Evolutionary conservation across 2,329 filamentous ascomycete genomes (phyloP).

Genomic region (Davidsoniella australis): DNA sequence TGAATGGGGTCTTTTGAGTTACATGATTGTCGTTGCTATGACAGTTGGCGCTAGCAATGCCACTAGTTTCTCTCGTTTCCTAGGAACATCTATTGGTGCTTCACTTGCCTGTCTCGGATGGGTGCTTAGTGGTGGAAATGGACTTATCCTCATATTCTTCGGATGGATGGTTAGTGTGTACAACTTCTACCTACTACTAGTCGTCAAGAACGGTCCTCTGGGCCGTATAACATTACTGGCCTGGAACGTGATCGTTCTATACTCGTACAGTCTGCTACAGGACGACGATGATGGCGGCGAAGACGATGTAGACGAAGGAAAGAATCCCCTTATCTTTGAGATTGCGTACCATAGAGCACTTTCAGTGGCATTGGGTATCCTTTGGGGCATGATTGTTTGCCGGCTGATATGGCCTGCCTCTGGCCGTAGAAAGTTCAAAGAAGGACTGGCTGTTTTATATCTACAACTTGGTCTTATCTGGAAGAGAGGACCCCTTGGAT

Average conservation of each 20-base stretch:
- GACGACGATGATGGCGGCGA: conserved; percentile 64
- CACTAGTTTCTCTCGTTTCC: conserved; percentile 69
- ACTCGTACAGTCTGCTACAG: conserved; percentile 78
- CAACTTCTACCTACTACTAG: conserved; percentile 82
- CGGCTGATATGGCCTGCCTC: conserved; percentile 87
- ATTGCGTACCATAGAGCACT: conserved; percentile 79
- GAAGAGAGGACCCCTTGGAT: conserved; percentile 78
- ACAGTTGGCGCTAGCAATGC: conserved; percentile 93
- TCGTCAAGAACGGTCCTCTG: conserved; percentile 68
- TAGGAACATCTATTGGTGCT: conserved; percentile 73
- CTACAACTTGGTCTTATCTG: conserved; percentile 90
- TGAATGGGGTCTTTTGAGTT: conserved; percentile 91
- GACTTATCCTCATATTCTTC: conserved; percentile 57
- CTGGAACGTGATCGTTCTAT: conserved; percentile 88
- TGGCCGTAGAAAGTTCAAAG: conserved; percentile 70
- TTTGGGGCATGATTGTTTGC: conserved; percentile 87
- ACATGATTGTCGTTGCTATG: conserved; percentile 97
- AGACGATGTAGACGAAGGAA: conserved; percentile 76
- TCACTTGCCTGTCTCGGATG: conserved; percentile 59
- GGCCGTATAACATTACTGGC: conserved; percentile 87
- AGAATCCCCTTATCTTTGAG: conserved; percentile 67
- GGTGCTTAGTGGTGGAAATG: conserved; percentile 58
- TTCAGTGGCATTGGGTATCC: conserved; percentile 67
- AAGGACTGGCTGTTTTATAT: conserved; percentile 80
- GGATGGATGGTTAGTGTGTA: conserved; percentile 67